Conservation (phyloP, 768 basidiomycete species). For the Hygrocybe coccinea region DNA sequence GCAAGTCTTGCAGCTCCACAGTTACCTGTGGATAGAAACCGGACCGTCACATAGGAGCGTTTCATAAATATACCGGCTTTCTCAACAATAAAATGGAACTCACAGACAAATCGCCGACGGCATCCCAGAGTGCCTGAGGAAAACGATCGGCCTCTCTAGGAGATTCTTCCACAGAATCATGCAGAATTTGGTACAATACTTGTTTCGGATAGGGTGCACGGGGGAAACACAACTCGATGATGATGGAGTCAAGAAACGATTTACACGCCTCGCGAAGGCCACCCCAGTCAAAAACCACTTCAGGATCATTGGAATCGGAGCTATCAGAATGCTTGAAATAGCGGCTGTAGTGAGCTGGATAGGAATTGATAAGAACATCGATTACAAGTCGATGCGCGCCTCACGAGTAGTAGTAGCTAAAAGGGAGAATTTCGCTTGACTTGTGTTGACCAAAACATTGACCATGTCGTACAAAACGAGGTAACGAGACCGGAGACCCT, state of each 20-base stretch:
- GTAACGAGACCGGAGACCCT: slow-evolving; percentile 51
- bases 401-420: slow-evolving; percentile 68
- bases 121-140: slow-evolving; percentile 75
- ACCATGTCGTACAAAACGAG: slow-evolving; percentile 64
- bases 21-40: slow-evolving; percentile 48
- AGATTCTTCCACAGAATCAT: slow-evolving; percentile 67
- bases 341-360: slow-evolving; percentile 61
- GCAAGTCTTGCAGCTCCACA: slow-evolving; percentile 59
- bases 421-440: slow-evolving; percentile 61
- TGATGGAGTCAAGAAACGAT: slow-evolving; percentile 79
- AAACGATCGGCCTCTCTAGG: slow-evolving; percentile 72
- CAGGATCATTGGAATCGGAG: slow-evolving; percentile 40
- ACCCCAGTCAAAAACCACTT: slow-evolving; percentile 62
- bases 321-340: slow-evolving; percentile 55
- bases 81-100: slow-evolving; percentile 11
- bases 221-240: slow-evolving; percentile 79
- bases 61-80: neutral
- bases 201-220: slow-evolving; percentile 60
- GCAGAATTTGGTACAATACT: slow-evolving; percentile 61
- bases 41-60: neutral
- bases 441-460: slow-evolving; percentile 51
- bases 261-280: slow-evolving; percentile 58
- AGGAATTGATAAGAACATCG: neutral
- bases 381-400: slow-evolving; percentile 18
- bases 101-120: slow-evolving; percentile 78